These are phyloP conservation scores for Dunaliella sp. DNA, from an alignment of 139 green algal species.

Conservation along the genomic window DNA sequence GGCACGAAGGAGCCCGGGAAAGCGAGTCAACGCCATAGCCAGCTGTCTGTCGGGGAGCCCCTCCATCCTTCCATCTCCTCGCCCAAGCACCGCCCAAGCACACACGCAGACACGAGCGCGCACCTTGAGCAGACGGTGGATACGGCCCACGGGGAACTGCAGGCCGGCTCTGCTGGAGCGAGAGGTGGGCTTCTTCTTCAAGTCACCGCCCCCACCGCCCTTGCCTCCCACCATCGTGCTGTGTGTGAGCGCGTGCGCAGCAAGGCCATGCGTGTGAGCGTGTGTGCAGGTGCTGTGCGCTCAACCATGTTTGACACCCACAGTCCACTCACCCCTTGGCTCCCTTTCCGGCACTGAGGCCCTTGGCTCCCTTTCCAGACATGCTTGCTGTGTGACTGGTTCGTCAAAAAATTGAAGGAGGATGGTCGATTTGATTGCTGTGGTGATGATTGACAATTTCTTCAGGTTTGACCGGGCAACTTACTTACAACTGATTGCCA, in stretches of 20 bases:
- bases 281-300: background rate
- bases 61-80: background rate
- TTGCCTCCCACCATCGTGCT: constrained; percentile 75
- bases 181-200: constrained; percentile 78
- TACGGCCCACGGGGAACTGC: constrained; percentile 97
- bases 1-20: no score
- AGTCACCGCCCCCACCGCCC: constrained; percentile 58
- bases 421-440: no score
- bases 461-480: no score
- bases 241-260: background rate
- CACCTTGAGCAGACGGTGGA: constrained; percentile 97
- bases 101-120: background rate
- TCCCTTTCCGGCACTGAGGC: constrained; percentile 78
- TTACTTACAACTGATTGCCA: no score
- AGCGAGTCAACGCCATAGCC: no score
- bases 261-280: no score
- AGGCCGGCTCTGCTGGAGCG: constrained; percentile 85
- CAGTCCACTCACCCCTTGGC: constrained; percentile 73
- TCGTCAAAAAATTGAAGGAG: no score
- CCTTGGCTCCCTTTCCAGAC: constrained; percentile 90
- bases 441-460: no score
- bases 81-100: background rate
- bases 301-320: background rate
- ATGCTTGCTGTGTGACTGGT: no score
- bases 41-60: background rate